These are phyloP conservation scores for Andalucia godoyi DNA, from an alignment of 78 protist species.

Conservation along the genomic window DNA sequence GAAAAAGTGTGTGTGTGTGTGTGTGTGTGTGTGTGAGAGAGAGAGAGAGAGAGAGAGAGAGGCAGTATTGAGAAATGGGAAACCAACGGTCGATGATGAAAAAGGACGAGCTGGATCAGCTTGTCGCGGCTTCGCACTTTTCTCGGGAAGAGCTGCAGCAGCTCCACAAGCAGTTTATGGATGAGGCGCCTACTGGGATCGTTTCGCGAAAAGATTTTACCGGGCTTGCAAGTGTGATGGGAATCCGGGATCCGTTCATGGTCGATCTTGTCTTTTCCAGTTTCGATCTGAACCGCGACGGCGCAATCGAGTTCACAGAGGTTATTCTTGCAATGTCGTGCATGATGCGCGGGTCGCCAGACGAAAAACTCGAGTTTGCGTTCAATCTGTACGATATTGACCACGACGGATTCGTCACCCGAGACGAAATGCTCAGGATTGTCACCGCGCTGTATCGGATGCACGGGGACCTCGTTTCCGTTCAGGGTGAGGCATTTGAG, in stretches of 20 bases:
- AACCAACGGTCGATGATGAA: no score
- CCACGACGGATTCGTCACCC: background rate
- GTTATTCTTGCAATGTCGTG: background rate
- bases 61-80: no score
- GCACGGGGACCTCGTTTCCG: background rate
- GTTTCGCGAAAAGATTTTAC: background rate
- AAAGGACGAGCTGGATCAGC: background rate
- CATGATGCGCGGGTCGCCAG: constrained; percentile 15
- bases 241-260: background rate
- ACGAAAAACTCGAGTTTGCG: constrained; percentile 10
- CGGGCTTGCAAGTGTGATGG: background rate
- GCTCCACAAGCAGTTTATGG: background rate
- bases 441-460: background rate
- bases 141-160: background rate
- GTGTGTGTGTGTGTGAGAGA: no score
- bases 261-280: background rate
- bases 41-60: no score
- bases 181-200: background rate
- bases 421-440: background rate
- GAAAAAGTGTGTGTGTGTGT: no score
- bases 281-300: constrained; percentile 2
- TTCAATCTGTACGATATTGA: constrained; percentile 6
- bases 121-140: background rate
- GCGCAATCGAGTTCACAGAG: background rate
- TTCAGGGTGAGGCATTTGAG: background rate